A percentile compares a stretch with the other conserved stretches of the same genome.
These are phyloP conservation scores for Bruguiera parviflora DNA, from an alignment of 345 rosid species.

Conservation along the genomic window DNA sequence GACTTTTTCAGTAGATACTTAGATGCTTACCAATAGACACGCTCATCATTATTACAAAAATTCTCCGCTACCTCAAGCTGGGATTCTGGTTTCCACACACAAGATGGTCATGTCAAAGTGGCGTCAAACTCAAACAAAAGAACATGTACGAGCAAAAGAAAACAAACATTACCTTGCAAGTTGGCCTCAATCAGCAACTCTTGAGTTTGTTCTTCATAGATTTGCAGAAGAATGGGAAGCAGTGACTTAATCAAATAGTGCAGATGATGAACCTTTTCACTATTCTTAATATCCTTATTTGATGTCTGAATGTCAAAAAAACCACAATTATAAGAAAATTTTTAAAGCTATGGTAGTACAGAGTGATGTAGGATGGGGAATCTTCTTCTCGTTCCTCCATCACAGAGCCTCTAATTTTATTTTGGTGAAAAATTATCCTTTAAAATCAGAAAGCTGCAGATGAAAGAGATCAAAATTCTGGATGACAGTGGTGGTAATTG, in stretches of 20 bases:
- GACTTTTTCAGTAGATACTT: neutral
- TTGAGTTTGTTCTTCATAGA: slow-evolving; percentile 45
- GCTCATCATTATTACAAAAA: slow-evolving; percentile 53
- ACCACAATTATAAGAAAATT: slow-evolving; percentile 1
- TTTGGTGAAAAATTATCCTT: too few relatives aligned
- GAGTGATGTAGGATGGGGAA: too few relatives aligned
- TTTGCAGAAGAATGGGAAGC: slow-evolving; percentile 57
- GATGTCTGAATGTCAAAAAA: slow-evolving; percentile 49
- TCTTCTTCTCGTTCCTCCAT: too few relatives aligned
- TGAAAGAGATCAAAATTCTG: too few relatives aligned
- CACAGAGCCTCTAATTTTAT: too few relatives aligned
- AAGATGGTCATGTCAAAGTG: slow-evolving; percentile 8
- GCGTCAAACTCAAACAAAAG: slow-evolving; percentile 6
- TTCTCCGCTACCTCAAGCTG: slow-evolving; percentile 36
- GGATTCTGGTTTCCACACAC: slow-evolving; percentile 24
- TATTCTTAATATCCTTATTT: slow-evolving; percentile 32
- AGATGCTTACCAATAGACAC: slow-evolving; percentile 66
- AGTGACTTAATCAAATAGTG: slow-evolving; percentile 44
- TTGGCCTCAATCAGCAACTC: slow-evolving; percentile 61
- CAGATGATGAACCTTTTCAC: slow-evolving; percentile 53
- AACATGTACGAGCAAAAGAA: neutral
- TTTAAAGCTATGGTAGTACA: too few relatives aligned
- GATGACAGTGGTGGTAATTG: too few relatives aligned
- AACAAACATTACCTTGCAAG: slow-evolving; percentile 40
- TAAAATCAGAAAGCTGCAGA: too few relatives aligned